These are phyloP conservation scores for Astraeus odoratus DNA, from an alignment of 768 basidiomycete species.

Conservation along the genomic window DNA sequence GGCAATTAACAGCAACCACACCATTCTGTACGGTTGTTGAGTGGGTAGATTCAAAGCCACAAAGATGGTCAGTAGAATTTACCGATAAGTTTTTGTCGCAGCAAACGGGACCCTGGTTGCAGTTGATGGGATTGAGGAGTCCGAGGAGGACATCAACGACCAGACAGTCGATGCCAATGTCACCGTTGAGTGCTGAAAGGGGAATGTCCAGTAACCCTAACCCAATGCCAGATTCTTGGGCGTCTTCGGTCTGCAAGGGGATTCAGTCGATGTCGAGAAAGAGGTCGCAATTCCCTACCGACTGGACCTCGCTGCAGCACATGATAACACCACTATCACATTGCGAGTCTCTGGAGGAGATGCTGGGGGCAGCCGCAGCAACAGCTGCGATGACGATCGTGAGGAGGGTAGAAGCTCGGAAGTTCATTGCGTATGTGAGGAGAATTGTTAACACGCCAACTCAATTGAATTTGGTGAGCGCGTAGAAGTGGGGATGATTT, in stretches of 20 bases:
- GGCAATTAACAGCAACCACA: neutral
- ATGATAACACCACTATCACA: neutral
- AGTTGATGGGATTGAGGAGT: neutral
- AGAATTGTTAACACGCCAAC: neutral
- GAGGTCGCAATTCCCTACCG: neutral
- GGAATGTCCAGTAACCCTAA: neutral
- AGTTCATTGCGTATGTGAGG: neutral
- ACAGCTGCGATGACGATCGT: neutral
- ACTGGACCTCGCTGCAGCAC: neutral
- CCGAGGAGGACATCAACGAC: neutral
- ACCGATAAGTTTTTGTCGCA: neutral
- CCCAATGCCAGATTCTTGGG: neutral
- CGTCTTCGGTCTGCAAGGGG: neutral
- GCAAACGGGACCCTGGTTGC: neutral
- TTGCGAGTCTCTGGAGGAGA: neutral
- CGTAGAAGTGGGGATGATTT: neutral
- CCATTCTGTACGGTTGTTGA: neutral
- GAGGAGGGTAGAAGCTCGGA: neutral
- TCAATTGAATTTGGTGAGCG: neutral
- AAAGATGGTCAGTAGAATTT: neutral
- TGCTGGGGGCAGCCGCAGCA: neutral
- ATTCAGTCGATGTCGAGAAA: neutral
- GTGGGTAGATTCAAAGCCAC: neutral
- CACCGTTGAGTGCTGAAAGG: neutral
- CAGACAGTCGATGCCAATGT: neutral